Percentiles rank a stretch among this genome's conserved stretches.
Conservation (phyloP, 257 asterid species). For the Solanum stenotomum region DNA sequence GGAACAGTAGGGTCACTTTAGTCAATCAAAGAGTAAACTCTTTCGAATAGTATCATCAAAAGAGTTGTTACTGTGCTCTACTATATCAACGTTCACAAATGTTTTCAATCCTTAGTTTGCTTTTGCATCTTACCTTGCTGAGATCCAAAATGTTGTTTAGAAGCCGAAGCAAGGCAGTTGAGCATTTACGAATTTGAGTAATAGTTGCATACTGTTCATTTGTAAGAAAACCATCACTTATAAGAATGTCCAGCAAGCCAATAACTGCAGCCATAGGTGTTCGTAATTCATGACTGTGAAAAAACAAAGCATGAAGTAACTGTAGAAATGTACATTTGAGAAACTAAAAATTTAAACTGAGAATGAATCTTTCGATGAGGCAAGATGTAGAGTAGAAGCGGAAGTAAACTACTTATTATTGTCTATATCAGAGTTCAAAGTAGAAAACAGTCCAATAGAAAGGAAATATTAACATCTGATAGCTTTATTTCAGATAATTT, state of each 20-base stretch:
- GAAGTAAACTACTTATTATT: neutral
- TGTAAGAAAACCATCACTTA: constrained; percentile 66
- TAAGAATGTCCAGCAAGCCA: constrained; percentile 85
- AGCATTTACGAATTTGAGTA: constrained; percentile 88
- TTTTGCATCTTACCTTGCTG: constrained; percentile 56
- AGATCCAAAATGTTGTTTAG: constrained; percentile 91
- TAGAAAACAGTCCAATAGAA: neutral
- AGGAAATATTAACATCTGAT: neutral
- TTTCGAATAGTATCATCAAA: neutral
- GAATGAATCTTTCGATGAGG: neutral
- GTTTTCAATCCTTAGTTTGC: neutral
- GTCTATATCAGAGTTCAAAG: neutral
- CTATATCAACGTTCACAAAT: neutral
- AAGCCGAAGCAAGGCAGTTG: constrained; percentile 78
- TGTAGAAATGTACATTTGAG: neutral
- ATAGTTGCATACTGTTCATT: constrained; percentile 71
- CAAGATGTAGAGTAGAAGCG: neutral
- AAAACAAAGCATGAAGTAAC: neutral
- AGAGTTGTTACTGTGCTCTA: neutral
- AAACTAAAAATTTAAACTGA: neutral
- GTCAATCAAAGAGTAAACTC: neutral
- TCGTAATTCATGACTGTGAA: constrained; percentile 76
- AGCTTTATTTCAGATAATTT: neutral
- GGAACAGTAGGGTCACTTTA: neutral
- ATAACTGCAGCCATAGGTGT: constrained; percentile 99